These are phyloP conservation scores for Mucuna pruriens DNA, from an alignment of 306 rosid genomes.

Conservation along the genomic window DNA sequence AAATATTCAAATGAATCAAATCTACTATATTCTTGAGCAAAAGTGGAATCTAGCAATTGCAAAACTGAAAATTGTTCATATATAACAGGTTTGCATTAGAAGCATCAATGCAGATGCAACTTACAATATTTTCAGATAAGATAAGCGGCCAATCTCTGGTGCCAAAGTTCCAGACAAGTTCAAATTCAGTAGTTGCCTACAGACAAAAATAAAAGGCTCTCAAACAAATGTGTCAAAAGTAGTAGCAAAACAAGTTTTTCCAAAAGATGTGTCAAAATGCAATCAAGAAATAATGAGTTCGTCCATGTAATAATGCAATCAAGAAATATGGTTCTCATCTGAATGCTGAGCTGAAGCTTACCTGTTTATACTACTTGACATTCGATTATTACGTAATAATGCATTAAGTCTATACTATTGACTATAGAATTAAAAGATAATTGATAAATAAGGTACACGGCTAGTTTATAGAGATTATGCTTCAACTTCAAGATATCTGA, in stretches of 20 bases:
- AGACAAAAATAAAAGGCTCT: conserved; percentile 19
- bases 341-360: conserved; percentile 25
- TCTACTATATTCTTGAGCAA: conserved; percentile 24
- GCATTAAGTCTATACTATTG: conserved; percentile 14
- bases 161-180: conserved; percentile 71
- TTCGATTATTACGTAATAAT: conserved; percentile 17
- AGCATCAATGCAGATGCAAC: conserved; percentile 35
- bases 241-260: neutral
- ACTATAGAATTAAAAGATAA: conserved; percentile 9
- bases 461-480: neutral
- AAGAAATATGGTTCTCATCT: neutral
- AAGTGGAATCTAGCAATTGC: conserved; percentile 6
- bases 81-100: neutral
- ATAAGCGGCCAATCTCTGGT: conserved; percentile 73
- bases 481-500: neutral
- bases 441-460: neutral
- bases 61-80: conserved; percentile 1
- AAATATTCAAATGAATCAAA: conserved; percentile 21
- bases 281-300: too few relatives aligned
- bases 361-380: conserved; percentile 15
- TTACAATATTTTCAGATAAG: conserved; percentile 69
- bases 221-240: conserved; percentile 11
- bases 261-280: neutral
- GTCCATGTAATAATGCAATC: neutral
- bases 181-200: conserved; percentile 75